phyloP scores from a whole-genome alignment of 768 basidiomycete species.

The Podaxis sp. region DNA sequence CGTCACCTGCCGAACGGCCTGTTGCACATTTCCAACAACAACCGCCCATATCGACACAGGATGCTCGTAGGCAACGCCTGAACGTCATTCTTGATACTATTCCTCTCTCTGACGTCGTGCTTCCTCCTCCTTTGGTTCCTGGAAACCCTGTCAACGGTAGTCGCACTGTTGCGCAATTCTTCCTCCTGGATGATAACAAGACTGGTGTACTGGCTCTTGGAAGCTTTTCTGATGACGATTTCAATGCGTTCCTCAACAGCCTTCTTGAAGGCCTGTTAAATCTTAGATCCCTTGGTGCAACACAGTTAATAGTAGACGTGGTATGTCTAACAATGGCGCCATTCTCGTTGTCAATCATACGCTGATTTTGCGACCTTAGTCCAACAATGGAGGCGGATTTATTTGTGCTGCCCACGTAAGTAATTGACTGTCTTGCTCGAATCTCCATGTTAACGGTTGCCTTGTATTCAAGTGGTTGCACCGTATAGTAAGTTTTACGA shows the following conservation, averaged over 20 bases:
- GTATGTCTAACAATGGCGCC: conserved; percentile 24
- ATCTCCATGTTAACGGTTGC: neutral
- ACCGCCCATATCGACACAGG: conserved; percentile 29
- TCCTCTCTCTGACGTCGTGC: conserved; percentile 43
- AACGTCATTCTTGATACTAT: conserved; percentile 52
- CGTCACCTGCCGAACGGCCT: conserved; percentile 23
- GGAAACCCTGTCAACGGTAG: conserved; percentile 41
- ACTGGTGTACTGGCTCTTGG: conserved; percentile 62
- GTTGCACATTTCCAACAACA: conserved; percentile 41
- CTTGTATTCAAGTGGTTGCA: conserved; percentile 38
- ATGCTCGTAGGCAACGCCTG: conserved; percentile 36
- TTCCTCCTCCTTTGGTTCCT: conserved; percentile 42
- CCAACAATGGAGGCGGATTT: conserved; percentile 55
- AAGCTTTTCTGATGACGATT: conserved; percentile 51
- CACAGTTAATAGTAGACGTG: conserved; percentile 59
- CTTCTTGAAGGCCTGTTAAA: conserved; percentile 48
- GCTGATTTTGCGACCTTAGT: conserved; percentile 24
- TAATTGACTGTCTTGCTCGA: conserved; percentile 6
- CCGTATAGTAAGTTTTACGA: conserved; percentile 37
- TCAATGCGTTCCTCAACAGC: conserved; percentile 39
- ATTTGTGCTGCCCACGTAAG: conserved; percentile 62
- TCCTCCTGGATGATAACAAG: conserved; percentile 47
- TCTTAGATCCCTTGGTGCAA: conserved; percentile 51
- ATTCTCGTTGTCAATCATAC: neutral
- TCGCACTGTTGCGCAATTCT: conserved; percentile 53